Base-by-base conservation (phyloP, 805 yeast genomes). In the Zygosaccharomyces pseudorouxii region DNA sequence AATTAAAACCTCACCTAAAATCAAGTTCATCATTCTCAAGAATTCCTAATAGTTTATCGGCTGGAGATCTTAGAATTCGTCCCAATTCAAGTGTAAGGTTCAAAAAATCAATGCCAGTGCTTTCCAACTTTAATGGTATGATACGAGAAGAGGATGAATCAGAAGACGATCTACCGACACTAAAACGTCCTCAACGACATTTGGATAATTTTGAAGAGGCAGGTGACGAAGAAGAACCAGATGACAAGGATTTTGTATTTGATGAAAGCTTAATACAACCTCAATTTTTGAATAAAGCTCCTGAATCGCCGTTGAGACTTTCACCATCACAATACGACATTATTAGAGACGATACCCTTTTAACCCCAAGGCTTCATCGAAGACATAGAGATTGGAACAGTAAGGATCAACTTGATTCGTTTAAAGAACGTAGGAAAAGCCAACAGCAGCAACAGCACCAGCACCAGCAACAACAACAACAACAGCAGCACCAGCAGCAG, bases 241-340 rank as follows among this genome's bases (percentile, higher is more conserved):
- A 55, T 35, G 62, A 58, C 6, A 41, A 53, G 16, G 62, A 53
- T 36, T 59, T 60, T 23, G 45, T 54, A 31, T 56, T 62, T 42
- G 60, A 60, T 36, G 58, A 59, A 22, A 49, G 56, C 30, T 45
- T 58, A n/a, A 50, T 59, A 6, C 57, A 62, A 41, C 66, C 67
- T 3, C 64, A 59, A 36, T 63, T 58, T 42, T 39, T 61, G 10
- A 54, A 53, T n/a, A 54, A 52, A 20, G 50, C 51, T 12, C 45
- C 55, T 1, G 50, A 48, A 23, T 44, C 58, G 2, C 53, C 59
- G 9, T 36, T 60, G 16, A 58, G 52, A 20, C 42, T 61, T 23
- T 57, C 64, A 11, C 62, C 65, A 2, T 54, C 62, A 6, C 58
- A 58, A 27, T 63, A 63, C 48, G 61, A 62, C 29, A 56, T 62